Evolutionary conservation across 2,329 filamentous ascomycete species (phyloP), one percentile per base, ranked within the genome.

Genomic region (Xylaria multiplex): DNA sequence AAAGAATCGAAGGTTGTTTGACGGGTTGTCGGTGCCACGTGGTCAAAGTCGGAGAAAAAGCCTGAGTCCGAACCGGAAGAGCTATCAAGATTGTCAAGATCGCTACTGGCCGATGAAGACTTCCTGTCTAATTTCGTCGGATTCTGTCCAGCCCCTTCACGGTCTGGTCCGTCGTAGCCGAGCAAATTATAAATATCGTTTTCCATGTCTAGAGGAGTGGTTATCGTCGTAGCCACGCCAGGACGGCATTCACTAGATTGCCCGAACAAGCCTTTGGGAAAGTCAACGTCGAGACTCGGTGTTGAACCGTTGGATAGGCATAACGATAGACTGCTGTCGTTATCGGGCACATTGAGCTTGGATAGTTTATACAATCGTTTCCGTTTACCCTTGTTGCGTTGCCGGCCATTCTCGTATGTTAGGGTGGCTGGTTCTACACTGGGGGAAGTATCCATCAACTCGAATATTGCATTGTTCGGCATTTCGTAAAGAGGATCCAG

Each of bases 391-490:
- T 35, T 32, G 6, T 37, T 22, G 24, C 30, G 32, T 32, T 46
- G 27, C 24, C 16, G 24, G 14, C 1, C 6, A 27, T 22, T 11
- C 32, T 59, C 54, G 9, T 32, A 24, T 49, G 11, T 27, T 48
- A 22, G 22, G 35, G n/a, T 19, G 1, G 48, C 35, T 30, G 27
- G 59, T 53, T 43, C 45, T 30, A 59, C 49, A 43, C 32, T 24
- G 27, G 59, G 56, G 22, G 65, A 69, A 32, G 67, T 67, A 46
- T 64, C 67, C 67, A 67, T 67, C 40, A 69, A 37, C 32, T 69
- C 67, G 30, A 59, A 59, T n/a, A 69, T 46, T 24, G 50, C 58
- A 11, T 61, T 63, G 27, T 64, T 50, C 16, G 58, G 65, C 55
- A 69, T 61, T 46, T 67, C 67, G 48, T 58, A 24, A 37, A 32